Base-by-base conservation (phyloP, 1,139 yeast species). In the Arxiozyma telluris region DNA sequence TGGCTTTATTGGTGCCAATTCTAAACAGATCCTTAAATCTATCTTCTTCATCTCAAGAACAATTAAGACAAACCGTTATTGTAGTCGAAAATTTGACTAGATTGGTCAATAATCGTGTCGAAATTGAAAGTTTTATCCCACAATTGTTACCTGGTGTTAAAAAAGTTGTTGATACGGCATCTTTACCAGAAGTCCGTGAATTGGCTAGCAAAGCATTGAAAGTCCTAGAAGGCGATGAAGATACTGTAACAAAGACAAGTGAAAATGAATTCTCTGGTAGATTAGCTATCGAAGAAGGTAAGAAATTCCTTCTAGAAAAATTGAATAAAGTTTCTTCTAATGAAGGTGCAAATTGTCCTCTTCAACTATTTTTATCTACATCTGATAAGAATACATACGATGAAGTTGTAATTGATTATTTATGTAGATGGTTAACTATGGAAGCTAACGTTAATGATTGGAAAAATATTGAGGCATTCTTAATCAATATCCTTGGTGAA, bases 21-120 rank as follows among this genome's bases (percentile, higher is more conserved):
- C 79, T 93, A 66, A 93, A 84, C 70, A 88, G 93, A 70, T 93
- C 98, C 1, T 78, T 93, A 67, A 90, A 87, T 68, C 82, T 95
- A 18, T 87, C 96, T 1, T 85, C 96, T 5, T 68, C 72, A 9
- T 84, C 97, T 18, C 96, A 91, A 73, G 98, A 93, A 67, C 96
- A 91, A 71, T 80, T 93, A 64, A 87, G 98, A 75, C 97, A 90
- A 74, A 88, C 98, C 12, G 98, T 91, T 61, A 88, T 91, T 60
- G 97, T 93, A 56, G 87, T 95, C 52, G 98, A 93, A 74, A 93
- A 93, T 74, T 79, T 93, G 75, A 91, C 98, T 41, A 84, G 98
- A 73, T 80, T 93, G 70, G 98, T 93, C 50, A 94, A 91, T 74
- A 89, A 91, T 76, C 89, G 90, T 64, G 78, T 89, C 65, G 98